phyloP scores from a whole-genome alignment of 2,329 filamentous ascomycete genomes.

The Sporothrix curviconia region DNA sequence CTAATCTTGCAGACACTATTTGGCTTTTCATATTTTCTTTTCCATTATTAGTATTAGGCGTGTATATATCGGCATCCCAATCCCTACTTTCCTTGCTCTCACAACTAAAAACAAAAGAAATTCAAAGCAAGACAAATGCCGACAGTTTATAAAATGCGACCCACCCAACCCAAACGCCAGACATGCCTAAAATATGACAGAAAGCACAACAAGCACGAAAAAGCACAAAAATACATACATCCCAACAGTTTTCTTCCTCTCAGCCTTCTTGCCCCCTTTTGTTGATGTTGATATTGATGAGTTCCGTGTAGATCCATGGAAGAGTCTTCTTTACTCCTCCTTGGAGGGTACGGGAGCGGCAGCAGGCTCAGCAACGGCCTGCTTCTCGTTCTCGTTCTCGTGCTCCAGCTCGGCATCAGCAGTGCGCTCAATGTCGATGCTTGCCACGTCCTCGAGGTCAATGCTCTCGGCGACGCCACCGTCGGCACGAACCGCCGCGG shows the following conservation, averaged over 20 bases:
- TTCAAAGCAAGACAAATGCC: no score
- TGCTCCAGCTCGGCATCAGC: neutral
- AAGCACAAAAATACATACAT: neutral
- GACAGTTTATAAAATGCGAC: no score
- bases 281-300: neutral
- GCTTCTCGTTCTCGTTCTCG: neutral
- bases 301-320: neutral
- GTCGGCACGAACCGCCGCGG: neutral
- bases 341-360: neutral
- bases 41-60: conserved; percentile 7
- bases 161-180: no score
- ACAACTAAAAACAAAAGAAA: no score
- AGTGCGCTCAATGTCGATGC: conserved; percentile 11
- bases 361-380: neutral
- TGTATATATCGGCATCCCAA: neutral
- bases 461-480: neutral
- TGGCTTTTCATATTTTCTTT: neutral
- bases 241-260: neutral
- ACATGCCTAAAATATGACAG: no score
- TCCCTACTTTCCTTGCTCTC: neutral
- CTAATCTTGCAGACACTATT: neutral
- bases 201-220: neutral
- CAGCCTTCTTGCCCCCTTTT: neutral
- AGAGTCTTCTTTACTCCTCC: neutral
- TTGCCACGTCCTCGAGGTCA: neutral